Conservation (phyloP, 441 rosid genomes). For the Omphalea diandra region DNA sequence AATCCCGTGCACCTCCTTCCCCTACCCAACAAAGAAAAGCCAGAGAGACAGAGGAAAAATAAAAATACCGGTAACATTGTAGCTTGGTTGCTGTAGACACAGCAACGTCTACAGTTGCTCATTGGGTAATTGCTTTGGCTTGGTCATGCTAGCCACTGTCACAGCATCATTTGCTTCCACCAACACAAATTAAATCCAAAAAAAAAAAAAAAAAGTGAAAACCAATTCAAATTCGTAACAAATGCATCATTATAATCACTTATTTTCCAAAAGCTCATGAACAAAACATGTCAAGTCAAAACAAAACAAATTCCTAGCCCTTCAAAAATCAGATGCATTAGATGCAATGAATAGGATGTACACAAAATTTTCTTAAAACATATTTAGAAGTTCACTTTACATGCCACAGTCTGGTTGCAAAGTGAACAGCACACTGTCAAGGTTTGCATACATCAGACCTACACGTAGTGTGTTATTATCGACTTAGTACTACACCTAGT, state of each 20-base stretch:
- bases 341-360: not conserved
- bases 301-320: not conserved
- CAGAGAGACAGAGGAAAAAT: not conserved
- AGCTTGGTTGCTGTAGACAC: conserved; percentile 90
- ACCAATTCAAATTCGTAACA: not conserved
- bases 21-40: not conserved
- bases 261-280: not conserved
- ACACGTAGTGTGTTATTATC: not conserved
- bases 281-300: not conserved
- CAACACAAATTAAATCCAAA: conserved; percentile 35
- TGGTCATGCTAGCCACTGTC: conserved; percentile 79
- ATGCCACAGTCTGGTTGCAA: not conserved
- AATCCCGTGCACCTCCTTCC: not conserved
- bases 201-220: too few species aligned
- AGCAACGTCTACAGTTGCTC: conserved; percentile 76
- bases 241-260: not conserved
- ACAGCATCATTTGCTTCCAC: conserved; percentile 90
- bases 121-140: conserved; percentile 71
- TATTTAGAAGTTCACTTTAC: not conserved
- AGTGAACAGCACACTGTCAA: not conserved
- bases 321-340: not conserved
- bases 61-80: conserved; percentile 72
- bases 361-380: not conserved
- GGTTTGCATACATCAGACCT: not conserved
- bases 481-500: too few species aligned